phyloP scores from a whole-genome alignment of 2,329 filamentous ascomycete species.

The Fusarium subglutinans region DNA sequence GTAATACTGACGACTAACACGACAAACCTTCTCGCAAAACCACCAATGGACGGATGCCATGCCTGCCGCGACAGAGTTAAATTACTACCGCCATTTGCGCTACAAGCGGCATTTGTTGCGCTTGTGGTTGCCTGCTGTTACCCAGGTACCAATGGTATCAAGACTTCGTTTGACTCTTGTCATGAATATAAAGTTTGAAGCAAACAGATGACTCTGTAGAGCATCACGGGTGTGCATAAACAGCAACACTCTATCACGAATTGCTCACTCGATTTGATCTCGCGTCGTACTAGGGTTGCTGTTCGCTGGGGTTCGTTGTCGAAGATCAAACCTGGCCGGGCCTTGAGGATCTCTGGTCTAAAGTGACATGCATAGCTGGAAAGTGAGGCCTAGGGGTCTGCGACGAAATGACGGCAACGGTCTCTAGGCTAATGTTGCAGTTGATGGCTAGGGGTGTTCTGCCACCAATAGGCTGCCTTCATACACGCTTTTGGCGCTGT shows the following conservation, averaged over 20 bases:
- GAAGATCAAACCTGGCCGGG: not conserved
- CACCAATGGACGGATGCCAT: not conserved
- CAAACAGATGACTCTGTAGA: not conserved
- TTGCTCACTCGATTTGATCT: not conserved
- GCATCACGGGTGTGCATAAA: not conserved
- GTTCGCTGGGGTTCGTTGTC: not conserved
- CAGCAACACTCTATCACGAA: not conserved
- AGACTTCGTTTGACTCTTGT: not conserved
- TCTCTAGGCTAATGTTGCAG: not conserved
- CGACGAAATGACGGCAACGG: conserved; percentile 24
- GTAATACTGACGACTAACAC: not conserved
- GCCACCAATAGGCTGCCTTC: not conserved
- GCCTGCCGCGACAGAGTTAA: not conserved
- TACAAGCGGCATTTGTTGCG: not conserved
- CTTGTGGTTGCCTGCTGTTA: not conserved
- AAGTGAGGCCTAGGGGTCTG: not conserved
- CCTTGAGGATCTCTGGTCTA: not conserved
- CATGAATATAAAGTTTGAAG: not conserved
- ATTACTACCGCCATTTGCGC: conserved; percentile 6
- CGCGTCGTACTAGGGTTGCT: not conserved
- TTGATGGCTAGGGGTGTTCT: not conserved
- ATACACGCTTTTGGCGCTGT: not conserved
- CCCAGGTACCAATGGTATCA: not conserved
- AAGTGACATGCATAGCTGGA: conserved; percentile 32
- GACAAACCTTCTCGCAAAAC: not conserved